phyloP scores from a whole-genome alignment of 257 asterid species.

The Pogostemon cablin region DNA sequence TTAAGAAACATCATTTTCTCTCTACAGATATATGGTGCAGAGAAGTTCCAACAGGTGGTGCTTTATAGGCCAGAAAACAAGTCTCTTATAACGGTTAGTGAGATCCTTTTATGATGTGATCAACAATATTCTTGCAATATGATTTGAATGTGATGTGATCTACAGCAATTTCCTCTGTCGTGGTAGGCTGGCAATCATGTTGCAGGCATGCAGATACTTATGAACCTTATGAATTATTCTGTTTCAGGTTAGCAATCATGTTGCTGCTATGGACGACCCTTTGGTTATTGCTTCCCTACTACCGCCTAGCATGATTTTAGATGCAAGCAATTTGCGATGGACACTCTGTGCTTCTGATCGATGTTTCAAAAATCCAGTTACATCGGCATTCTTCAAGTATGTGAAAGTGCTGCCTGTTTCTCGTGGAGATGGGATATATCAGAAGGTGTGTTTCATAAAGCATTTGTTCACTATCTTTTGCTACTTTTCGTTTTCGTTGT shows the following conservation, averaged over 20 bases:
- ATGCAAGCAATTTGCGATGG: conserved; percentile 81
- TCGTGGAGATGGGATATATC: conserved; percentile 90
- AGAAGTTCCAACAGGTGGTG: conserved; percentile 64
- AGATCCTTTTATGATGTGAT: conserved; percentile 26
- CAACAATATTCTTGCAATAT: conserved; percentile 17
- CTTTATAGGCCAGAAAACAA: conserved; percentile 63
- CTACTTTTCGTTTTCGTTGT: conserved; percentile 12
- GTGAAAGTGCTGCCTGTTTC: conserved; percentile 87
- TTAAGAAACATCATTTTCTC: conserved; percentile 21
- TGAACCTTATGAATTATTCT: conserved; percentile 47
- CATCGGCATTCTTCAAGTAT: conserved; percentile 83
- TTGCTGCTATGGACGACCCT: conserved; percentile 92
- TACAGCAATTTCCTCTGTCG: background rate
- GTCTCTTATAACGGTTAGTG: conserved; percentile 73
- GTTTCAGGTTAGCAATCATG: conserved; percentile 89
- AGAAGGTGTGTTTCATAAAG: conserved; percentile 54
- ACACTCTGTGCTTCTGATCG: conserved; percentile 95
- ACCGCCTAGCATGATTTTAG: conserved; percentile 69
- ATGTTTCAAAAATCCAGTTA: conserved; percentile 76
- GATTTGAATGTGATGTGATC: background rate
- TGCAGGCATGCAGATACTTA: conserved; percentile 50
- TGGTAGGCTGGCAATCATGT: conserved; percentile 68
- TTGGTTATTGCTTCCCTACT: conserved; percentile 78
- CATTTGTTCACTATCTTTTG: conserved; percentile 7
- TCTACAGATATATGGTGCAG: conserved; percentile 79